phyloP scores from a whole-genome alignment of 306 rosid genomes.

The Prunus salicina region DNA sequence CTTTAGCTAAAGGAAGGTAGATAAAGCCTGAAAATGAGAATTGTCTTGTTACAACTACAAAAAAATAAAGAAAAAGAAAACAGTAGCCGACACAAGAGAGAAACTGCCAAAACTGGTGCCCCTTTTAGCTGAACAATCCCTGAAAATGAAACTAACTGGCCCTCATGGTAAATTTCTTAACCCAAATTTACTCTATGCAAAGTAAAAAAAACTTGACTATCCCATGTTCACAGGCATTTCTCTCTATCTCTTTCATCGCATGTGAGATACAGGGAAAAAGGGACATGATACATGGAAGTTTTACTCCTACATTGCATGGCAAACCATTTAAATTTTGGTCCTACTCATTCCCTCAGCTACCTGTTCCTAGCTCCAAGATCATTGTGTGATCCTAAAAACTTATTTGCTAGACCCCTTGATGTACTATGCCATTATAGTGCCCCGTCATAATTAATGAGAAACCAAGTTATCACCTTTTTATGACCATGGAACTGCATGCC shows the following conservation, averaged over 20 bases:
- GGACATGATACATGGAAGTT: too few species aligned
- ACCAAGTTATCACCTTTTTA: not conserved
- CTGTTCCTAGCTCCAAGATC: not conserved
- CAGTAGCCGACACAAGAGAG: not conserved
- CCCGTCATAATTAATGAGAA: not conserved
- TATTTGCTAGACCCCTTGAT: not conserved
- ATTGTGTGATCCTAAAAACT: not conserved
- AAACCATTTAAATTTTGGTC: not conserved
- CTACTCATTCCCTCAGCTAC: not conserved
- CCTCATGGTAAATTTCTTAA: constrained; percentile 3
- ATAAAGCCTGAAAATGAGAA: constrained; percentile 6
- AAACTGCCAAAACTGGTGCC: not conserved
- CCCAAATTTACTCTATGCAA: not conserved
- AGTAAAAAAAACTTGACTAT: not conserved
- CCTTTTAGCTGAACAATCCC: not conserved
- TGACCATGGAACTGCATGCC: not conserved
- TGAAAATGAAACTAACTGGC: not conserved
- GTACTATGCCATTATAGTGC: not conserved
- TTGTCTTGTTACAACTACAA: constrained; percentile 30
- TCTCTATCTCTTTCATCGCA: too few species aligned
- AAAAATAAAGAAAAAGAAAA: not conserved
- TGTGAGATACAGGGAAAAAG: too few species aligned
- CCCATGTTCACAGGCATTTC: too few species aligned
- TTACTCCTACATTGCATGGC: not conserved
- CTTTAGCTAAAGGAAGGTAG: constrained; percentile 25